phyloP scores from a whole-genome alignment of 1,139 yeast species.

The Diutina sp. region DNA sequence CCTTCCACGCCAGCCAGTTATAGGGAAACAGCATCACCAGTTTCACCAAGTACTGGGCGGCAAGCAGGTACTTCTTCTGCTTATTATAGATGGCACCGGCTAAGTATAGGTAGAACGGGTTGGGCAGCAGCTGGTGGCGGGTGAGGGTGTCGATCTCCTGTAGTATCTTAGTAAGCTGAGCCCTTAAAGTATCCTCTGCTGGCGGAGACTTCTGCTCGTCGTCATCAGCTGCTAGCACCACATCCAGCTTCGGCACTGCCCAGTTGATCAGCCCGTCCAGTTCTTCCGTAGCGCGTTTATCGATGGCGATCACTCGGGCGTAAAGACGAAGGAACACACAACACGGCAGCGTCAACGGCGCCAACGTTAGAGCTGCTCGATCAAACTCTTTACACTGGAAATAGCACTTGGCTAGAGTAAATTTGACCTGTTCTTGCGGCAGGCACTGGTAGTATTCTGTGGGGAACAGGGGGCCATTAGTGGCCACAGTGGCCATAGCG shows the following conservation, averaged over 20 bases:
- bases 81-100: constrained; percentile 53
- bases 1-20: constrained; percentile 95
- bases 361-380: constrained; percentile 53
- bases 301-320: constrained; percentile 59
- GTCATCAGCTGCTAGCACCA: not conserved
- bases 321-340: constrained; percentile 58
- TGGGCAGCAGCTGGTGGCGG: constrained; percentile 13
- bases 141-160: constrained; percentile 10
- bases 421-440: constrained; percentile 19
- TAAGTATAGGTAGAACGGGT: constrained; percentile 60
- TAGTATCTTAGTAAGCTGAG: constrained; percentile 21
- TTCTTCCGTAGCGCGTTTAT: constrained; percentile 61
- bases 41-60: constrained; percentile 44
- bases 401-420: constrained; percentile 56
- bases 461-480: constrained; percentile 2
- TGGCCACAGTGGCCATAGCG: constrained; percentile 8
- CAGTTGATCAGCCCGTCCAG: constrained; percentile 42
- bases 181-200: constrained; percentile 27
- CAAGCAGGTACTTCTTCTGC: constrained; percentile 46
- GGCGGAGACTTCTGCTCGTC: constrained; percentile 6
- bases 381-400: constrained; percentile 82
- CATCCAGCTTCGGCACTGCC: constrained; percentile 4
- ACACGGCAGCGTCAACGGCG: constrained; percentile 37
- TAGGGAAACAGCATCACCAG: constrained; percentile 60
- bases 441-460: constrained; percentile 4